Evolutionary conservation across 768 basidiomycete species (phyloP).

Genomic region (Panellus pusillus): DNA sequence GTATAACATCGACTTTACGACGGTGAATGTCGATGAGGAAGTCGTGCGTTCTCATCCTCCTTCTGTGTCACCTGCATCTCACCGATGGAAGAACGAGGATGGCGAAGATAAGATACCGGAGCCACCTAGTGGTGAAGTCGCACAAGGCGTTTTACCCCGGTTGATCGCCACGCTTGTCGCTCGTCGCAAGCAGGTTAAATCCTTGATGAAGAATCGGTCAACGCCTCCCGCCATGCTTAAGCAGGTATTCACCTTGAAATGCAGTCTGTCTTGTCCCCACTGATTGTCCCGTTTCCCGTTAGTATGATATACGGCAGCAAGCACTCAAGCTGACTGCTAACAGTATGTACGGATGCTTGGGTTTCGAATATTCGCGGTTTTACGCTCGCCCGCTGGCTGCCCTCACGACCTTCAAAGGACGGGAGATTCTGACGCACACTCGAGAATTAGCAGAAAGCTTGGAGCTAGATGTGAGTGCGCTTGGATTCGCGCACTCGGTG

Average conservation of each 20-base stretch:
- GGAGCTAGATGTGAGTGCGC: conserved; percentile 73
- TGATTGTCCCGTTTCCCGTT: neutral
- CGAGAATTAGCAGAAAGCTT: conserved; percentile 89
- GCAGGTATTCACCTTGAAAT: conserved; percentile 54
- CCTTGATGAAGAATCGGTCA: conserved; percentile 87
- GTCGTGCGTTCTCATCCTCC: conserved; percentile 20
- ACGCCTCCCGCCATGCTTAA: conserved; percentile 72
- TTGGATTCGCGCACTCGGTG: neutral
- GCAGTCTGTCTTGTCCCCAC: too few species aligned
- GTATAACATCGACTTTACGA: conserved; percentile 99
- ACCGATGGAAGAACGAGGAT: conserved; percentile 26
- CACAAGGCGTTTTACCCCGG: conserved; percentile 91
- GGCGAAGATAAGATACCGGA: conserved; percentile 90
- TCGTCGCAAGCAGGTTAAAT: conserved; percentile 87
- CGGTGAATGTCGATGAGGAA: conserved; percentile 74
- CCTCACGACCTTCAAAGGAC: conserved; percentile 95
- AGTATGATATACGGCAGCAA: conserved; percentile 98
- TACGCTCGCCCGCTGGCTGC: conserved; percentile 97
- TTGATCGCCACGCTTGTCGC: conserved; percentile 96
- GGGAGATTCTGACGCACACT: conserved; percentile 94
- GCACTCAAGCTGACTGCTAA: conserved; percentile 98
- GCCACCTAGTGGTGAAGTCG: conserved; percentile 67
- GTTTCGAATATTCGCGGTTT: conserved; percentile 95
- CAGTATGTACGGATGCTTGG: conserved; percentile 99
- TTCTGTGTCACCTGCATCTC: neutral